These are phyloP conservation scores for Fusarium marasasianum DNA, from an alignment of 2,329 filamentous ascomycete species.

Conservation along the genomic window DNA sequence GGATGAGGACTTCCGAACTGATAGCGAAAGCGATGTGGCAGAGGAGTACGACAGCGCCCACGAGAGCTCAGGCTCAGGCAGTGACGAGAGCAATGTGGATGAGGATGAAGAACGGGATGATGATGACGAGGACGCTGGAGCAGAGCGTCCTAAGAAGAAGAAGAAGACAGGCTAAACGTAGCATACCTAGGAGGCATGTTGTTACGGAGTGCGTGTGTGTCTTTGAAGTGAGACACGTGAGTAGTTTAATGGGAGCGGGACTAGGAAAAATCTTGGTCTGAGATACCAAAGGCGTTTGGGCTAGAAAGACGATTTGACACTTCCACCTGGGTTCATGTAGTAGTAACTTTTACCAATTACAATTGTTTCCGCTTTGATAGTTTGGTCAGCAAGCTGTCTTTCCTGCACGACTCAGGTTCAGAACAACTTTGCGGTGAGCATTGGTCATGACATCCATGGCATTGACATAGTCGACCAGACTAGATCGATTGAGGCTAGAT, in stretches of 20 bases:
- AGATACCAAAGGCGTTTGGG: slow-evolving; percentile 41
- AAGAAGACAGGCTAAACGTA: slow-evolving; percentile 50
- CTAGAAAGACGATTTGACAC: slow-evolving; percentile 40
- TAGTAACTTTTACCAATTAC: slow-evolving; percentile 14
- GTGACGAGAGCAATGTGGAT: slow-evolving; percentile 61
- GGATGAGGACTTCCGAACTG: slow-evolving; percentile 94
- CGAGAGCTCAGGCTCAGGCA: slow-evolving; percentile 81
- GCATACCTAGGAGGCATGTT: neutral
- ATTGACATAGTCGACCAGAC: neutral
- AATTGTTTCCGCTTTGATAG: neutral
- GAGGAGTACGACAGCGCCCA: slow-evolving; percentile 95
- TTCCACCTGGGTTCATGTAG: slow-evolving; percentile 15
- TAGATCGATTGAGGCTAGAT: slow-evolving; percentile 1
- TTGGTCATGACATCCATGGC: slow-evolving; percentile 2
- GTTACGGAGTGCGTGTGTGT: neutral
- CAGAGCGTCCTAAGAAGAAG: slow-evolving; percentile 62
- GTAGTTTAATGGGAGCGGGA: slow-evolving; percentile 32
- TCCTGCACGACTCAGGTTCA: slow-evolving; percentile 6
- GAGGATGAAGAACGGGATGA: slow-evolving; percentile 57
- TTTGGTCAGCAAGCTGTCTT: neutral
- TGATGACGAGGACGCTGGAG: slow-evolving; percentile 53
- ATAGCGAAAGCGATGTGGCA: slow-evolving; percentile 93
- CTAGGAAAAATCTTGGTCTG: slow-evolving; percentile 27
- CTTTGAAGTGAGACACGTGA: neutral
- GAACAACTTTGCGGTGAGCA: neutral